A percentile compares a stretch with the other conserved stretches of the same genome.
phyloP scores from a whole-genome alignment of 768 basidiomycete species.

The Auriscalpium microsporum region DNA sequence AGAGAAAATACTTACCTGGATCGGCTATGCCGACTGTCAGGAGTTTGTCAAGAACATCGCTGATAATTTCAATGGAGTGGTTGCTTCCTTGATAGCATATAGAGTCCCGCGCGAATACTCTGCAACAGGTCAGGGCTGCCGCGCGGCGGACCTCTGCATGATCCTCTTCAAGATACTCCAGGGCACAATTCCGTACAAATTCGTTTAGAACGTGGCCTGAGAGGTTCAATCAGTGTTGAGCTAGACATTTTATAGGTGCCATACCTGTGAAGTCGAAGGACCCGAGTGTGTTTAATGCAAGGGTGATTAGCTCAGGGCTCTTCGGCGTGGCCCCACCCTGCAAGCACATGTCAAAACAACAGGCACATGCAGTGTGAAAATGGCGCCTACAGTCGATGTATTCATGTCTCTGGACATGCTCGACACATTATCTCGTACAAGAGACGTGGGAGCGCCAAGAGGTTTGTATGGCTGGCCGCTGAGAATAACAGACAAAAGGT shows the following conservation, averaged over 20 bases:
- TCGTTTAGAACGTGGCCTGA: slow-evolving; percentile 90
- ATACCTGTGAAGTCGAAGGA: slow-evolving; percentile 91
- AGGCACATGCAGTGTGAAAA: not conserved
- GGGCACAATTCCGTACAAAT: slow-evolving; percentile 83
- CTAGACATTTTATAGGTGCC: slow-evolving; percentile 5
- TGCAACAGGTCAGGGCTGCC: slow-evolving; percentile 87
- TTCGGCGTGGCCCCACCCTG: slow-evolving; percentile 34
- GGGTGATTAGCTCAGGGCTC: slow-evolving; percentile 58
- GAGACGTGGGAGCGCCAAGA: slow-evolving; percentile 70
- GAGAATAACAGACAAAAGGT: slow-evolving; percentile 72
- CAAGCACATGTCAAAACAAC: not conserved
- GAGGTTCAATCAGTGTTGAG: slow-evolving; percentile 4
- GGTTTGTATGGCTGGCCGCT: slow-evolving; percentile 82
- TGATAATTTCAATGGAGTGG: slow-evolving; percentile 93
- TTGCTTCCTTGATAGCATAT: slow-evolving; percentile 95
- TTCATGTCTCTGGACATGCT: slow-evolving; percentile 43
- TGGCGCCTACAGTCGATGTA: slow-evolving; percentile 34
- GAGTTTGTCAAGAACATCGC: slow-evolving; percentile 95
- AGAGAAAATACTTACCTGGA: slow-evolving; percentile 55
- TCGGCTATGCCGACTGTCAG: slow-evolving; percentile 94
- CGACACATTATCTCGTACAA: slow-evolving; percentile 45
- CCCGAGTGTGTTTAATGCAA: slow-evolving; percentile 82
- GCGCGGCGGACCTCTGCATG: slow-evolving; percentile 79
- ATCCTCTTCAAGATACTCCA: slow-evolving; percentile 93
- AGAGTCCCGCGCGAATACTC: slow-evolving; percentile 86